Evolutionary conservation across 192 early-diverging fungal genomes (phyloP).

Genomic region (Rhizophagus clarus): DNA sequence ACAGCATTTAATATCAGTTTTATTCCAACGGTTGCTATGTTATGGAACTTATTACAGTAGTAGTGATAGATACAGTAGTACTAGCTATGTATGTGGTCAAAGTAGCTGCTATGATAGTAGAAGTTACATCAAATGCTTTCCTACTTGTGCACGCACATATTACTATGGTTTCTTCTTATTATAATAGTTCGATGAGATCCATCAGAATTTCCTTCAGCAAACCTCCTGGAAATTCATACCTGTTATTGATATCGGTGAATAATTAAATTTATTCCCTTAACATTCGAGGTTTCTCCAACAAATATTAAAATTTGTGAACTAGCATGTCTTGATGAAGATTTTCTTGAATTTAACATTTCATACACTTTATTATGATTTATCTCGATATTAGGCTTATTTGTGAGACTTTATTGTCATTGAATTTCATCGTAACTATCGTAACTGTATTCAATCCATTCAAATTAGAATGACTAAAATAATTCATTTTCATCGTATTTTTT

Average conservation of each 20-base stretch:
- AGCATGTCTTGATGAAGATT: neutral
- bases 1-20: neutral
- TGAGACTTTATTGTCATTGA: too few relatives aligned
- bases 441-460: too few relatives aligned
- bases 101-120: neutral
- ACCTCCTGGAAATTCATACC: too few relatives aligned
- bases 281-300: neutral
- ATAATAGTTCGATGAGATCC: neutral
- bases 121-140: neutral
- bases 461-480: too few relatives aligned
- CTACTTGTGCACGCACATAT: neutral
- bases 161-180: neutral
- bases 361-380: too few relatives aligned
- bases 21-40: neutral
- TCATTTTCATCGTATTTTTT: too few relatives aligned
- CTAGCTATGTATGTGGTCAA: too few relatives aligned
- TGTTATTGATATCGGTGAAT: too few relatives aligned
- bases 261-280: neutral
- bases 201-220: neutral
- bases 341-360: neutral
- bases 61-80: too few relatives aligned
- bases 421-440: too few relatives aligned
- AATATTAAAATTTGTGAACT: neutral
- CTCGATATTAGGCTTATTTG: too few relatives aligned
- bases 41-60: neutral